These are phyloP conservation scores for Russula foetens DNA, from an alignment of 768 basidiomycete genomes.

Conservation along the genomic window DNA sequence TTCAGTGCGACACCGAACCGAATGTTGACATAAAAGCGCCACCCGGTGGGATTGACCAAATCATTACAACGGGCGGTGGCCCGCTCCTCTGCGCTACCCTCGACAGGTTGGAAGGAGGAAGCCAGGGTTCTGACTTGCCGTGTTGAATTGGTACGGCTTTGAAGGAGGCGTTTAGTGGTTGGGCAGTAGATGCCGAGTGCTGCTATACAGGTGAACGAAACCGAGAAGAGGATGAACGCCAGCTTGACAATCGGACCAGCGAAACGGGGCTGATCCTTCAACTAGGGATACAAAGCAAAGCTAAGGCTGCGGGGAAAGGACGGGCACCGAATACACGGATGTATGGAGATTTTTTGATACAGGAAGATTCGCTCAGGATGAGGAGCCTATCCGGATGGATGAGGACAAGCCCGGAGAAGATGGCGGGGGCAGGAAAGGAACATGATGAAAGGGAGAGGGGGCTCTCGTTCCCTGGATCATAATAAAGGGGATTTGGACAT, in stretches of 20 bases:
- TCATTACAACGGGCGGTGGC: not conserved
- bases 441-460: not conserved
- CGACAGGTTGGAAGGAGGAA: not conserved
- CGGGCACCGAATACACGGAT: not conserved
- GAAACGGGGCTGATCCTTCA: not conserved
- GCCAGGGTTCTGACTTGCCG: conserved; percentile 3
- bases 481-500: not conserved
- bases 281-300: not conserved
- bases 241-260: conserved; percentile 6
- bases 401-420: not conserved
- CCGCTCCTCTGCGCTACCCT: conserved; percentile 4
- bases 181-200: conserved; percentile 12
- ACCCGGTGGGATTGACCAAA: not conserved
- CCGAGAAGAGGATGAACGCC: conserved; percentile 14
- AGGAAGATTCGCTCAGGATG: not conserved
- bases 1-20: conserved; percentile 11
- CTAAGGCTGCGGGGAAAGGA: not conserved
- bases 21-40: conserved; percentile 13
- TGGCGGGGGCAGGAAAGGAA: not conserved
- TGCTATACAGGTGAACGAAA: conserved; percentile 14
- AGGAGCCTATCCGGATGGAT: too few relatives aligned
- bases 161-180: not conserved
- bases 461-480: not conserved
- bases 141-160: not conserved
- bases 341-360: too few relatives aligned